Percentiles rank a stretch among this genome's conserved stretches.
phyloP scores from a whole-genome alignment of 2,329 filamentous ascomycete genomes.

The Xylaria polymorpha region DNA sequence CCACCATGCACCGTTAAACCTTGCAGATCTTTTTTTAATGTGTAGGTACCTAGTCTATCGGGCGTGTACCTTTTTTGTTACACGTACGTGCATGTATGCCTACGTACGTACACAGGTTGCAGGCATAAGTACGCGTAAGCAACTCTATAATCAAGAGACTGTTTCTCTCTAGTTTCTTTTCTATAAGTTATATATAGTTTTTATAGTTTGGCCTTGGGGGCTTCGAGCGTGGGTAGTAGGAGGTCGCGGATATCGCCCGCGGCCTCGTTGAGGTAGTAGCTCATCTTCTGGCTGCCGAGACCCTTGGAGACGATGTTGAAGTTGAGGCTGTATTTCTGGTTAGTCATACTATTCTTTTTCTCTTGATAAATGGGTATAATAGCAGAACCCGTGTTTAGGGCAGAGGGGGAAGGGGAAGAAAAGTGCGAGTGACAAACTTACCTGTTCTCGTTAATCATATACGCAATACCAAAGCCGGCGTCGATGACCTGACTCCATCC shows the following conservation, averaged over 20 bases:
- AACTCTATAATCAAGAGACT: conserved; percentile 13
- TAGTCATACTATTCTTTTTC: conserved; percentile 18
- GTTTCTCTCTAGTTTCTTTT: background rate
- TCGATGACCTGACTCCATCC: conserved; percentile 99
- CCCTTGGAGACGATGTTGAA: conserved; percentile 98
- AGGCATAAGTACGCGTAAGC: background rate
- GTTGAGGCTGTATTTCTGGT: conserved; percentile 74
- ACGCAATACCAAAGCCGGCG: conserved; percentile 95
- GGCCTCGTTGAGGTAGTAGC: conserved; percentile 94
- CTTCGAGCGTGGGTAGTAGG: conserved; percentile 80
- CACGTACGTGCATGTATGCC: background rate
- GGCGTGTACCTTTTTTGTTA: background rate
- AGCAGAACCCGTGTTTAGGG: background rate
- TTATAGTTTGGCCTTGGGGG: conserved; percentile 89
- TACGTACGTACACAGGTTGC: no score
- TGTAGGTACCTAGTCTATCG: conserved; percentile 18
- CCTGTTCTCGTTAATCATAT: conserved; percentile 99
- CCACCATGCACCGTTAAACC: background rate
- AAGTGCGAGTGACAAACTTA: conserved; percentile 53
- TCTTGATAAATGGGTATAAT: background rate
- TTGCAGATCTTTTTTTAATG: background rate
- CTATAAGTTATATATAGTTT: conserved; percentile 15
- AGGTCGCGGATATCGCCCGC: conserved; percentile 90
- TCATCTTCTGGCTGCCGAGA: conserved; percentile 87
- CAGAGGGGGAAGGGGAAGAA: background rate